Base-by-base conservation (phyloP, 352 stramenopile genomes). In the Plasmopara halstedii region DNA sequence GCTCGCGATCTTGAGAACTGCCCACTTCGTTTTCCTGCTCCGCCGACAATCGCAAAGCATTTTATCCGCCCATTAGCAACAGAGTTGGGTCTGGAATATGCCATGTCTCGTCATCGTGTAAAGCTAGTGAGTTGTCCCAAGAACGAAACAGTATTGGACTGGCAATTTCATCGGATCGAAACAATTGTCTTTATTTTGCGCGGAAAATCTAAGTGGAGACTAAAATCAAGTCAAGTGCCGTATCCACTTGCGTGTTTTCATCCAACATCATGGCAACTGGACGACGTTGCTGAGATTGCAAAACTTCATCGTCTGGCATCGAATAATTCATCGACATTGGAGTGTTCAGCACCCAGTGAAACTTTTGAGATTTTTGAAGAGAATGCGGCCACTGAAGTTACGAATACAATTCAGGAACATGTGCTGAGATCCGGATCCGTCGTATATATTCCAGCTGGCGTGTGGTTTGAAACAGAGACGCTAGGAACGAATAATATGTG, bases 361-460 rank as follows among this genome's bases (percentile, higher is more conserved):
- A 42, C 53, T 18, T n/a, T 48, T 0, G 21, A 41, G 10, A 45
- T 62, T 2, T 73, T 77, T 46, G 45, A 56, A n/a, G 50, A n/a
- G n/a, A n/a, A n/a, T n/a, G n/a, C n/a, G n/a, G n/a, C n/a, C n/a
- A n/a, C n/a, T n/a, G n/a, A 59, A 8, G 20, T 35, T 5, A 20
- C 6, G 13, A 17, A 20, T 20, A 26, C 44, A 20, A 10, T 34
- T 31, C 14, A 54, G 1, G 47, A 66, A 11, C 21, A 55, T 11
- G 26, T 61, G 0, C 33, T 68, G 0, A 58, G 64, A 14, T 45
- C 73, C n/a, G 76, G 76, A 0, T 64, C 58, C 0, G 60, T 88
- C 0, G 21, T 69, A 0, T 85, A 85, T 47, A n/a, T 84, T 4
- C 69, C 76, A 15, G 52, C 46, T 0, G 73, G 73, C 11, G 69